Conservation (phyloP, 306 rosid genomes). For the Casuarina cunninghamiana region DNA sequence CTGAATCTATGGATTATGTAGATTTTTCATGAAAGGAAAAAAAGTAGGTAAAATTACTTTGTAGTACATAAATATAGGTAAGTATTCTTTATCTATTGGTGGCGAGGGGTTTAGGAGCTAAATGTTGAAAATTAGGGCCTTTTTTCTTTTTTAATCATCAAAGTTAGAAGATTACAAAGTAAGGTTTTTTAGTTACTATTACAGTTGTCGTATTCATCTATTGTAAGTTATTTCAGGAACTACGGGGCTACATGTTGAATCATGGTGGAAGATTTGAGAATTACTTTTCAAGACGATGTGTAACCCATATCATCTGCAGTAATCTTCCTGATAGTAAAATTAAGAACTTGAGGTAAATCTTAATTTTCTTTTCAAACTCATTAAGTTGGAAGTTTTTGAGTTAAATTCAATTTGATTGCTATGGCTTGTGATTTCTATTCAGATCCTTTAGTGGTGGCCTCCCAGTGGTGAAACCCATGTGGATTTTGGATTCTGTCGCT, state of each 20-base stretch:
- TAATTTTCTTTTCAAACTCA: slow-evolving; percentile 12
- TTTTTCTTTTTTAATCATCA: background rate
- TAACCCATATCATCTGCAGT: slow-evolving; percentile 88
- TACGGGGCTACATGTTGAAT: slow-evolving; percentile 74
- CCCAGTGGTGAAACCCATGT: slow-evolving; percentile 86
- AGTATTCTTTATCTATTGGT: background rate
- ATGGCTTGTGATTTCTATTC: slow-evolving; percentile 30
- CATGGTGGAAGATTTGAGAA: slow-evolving; percentile 87
- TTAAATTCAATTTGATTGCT: slow-evolving; percentile 12
- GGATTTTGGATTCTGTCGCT: slow-evolving; percentile 87
- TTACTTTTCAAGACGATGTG: slow-evolving; percentile 75
- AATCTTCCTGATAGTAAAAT: slow-evolving; percentile 78
- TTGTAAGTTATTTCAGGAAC: slow-evolving; percentile 57
- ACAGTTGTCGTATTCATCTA: slow-evolving; percentile 1
- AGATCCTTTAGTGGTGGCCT: slow-evolving; percentile 91
- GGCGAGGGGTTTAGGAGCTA: background rate
- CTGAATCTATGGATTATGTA: background rate
- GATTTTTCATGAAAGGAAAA: background rate
- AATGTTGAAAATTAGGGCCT: slow-evolving; percentile 2
- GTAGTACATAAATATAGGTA: background rate
- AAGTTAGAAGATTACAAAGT: background rate
- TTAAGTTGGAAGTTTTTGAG: background rate
- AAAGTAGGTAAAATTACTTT: background rate
- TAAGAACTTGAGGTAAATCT: slow-evolving; percentile 69
- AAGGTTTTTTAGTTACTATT: background rate